A percentile compares a stretch with the other conserved stretches of the same genome.
phyloP scores from a whole-genome alignment of 331 rosid genomes.

The Malus hybrid region DNA sequence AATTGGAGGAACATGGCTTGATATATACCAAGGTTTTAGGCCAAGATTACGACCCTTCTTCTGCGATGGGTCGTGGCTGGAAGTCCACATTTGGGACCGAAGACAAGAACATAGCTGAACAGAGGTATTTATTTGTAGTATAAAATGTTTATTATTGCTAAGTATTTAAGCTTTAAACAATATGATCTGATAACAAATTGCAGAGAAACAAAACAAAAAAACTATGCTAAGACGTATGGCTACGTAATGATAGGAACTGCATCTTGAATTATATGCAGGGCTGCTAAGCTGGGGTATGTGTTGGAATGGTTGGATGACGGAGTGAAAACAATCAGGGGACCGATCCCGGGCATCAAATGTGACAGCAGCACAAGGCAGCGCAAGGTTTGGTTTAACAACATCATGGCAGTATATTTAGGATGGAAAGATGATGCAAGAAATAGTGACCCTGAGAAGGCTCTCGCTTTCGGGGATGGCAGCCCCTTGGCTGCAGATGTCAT shows the following conservation, averaged over 20 bases:
- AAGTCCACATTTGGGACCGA: constrained; percentile 72
- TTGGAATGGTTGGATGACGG: constrained; percentile 65
- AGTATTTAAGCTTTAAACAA: too few species aligned
- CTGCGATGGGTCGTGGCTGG: constrained; percentile 95
- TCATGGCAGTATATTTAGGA: constrained; percentile 55
- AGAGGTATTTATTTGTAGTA: constrained; percentile 29
- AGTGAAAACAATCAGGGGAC: constrained; percentile 72
- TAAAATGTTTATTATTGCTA: too few species aligned
- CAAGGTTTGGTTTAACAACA: constrained; percentile 75
- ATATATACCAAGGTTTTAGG: constrained; percentile 63
- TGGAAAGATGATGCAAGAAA: constrained; percentile 69
- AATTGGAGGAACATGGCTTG: constrained; percentile 58
- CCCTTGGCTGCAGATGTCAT: constrained; percentile 48
- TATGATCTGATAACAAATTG: too few species aligned
- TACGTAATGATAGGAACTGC: too few species aligned
- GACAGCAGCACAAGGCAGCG: constrained; percentile 42
- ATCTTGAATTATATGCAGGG: constrained; percentile 29
- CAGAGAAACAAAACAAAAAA: too few species aligned
- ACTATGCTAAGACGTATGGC: too few species aligned
- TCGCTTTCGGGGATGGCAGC: constrained; percentile 59
- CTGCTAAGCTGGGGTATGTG: constrained; percentile 64
- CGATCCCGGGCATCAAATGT: constrained; percentile 63
- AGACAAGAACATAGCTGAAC: constrained; percentile 54
- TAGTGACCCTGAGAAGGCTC: constrained; percentile 52
- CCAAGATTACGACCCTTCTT: constrained; percentile 64